Evolutionary conservation across 192 early-diverging fungal genomes (phyloP).

Genomic region (Phycomyces blakesleeanus): DNA sequence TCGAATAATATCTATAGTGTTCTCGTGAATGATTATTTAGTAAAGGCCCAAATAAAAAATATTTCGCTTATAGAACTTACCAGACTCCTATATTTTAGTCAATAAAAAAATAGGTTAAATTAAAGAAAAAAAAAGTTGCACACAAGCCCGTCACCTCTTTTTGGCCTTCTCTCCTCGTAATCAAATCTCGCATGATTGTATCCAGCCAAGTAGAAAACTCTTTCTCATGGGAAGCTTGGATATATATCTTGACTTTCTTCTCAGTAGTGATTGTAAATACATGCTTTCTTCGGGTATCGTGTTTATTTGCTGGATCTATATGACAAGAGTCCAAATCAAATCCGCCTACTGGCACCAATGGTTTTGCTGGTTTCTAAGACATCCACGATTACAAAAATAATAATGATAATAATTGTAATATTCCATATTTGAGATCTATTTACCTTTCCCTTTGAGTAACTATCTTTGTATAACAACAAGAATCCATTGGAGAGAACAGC

Average conservation of each 20-base stretch:
- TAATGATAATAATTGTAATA: too few relatives aligned
- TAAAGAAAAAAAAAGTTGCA: too few relatives aligned
- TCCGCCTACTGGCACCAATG: slow-evolving; percentile 28
- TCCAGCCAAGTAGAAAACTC: slow-evolving; percentile 36
- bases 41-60: background rate
- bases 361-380: slow-evolving; percentile 29
- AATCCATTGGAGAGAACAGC: slow-evolving; percentile 42
- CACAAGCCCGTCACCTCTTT: slow-evolving; percentile 10
- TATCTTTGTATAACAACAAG: slow-evolving; percentile 29
- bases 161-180: slow-evolving; percentile 29
- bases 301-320: slow-evolving; percentile 32
- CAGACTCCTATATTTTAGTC: background rate
- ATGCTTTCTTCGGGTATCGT: slow-evolving; percentile 36
- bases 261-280: slow-evolving; percentile 30
- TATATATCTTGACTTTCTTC: slow-evolving; percentile 23
- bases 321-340: slow-evolving; percentile 35
- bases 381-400: background rate
- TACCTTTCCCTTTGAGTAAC: slow-evolving; percentile 30
- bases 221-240: slow-evolving; percentile 29
- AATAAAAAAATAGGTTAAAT: too few relatives aligned
- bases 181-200: slow-evolving; percentile 36
- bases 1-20: slow-evolving; percentile 19
- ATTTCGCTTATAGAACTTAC: background rate
- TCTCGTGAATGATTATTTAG: background rate
- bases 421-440: background rate